Evolutionary conservation across 1,284 basidiomycete species (phyloP), one percentile per base, ranked within the genome.

Genomic region (Coniophora puteana): DNA sequence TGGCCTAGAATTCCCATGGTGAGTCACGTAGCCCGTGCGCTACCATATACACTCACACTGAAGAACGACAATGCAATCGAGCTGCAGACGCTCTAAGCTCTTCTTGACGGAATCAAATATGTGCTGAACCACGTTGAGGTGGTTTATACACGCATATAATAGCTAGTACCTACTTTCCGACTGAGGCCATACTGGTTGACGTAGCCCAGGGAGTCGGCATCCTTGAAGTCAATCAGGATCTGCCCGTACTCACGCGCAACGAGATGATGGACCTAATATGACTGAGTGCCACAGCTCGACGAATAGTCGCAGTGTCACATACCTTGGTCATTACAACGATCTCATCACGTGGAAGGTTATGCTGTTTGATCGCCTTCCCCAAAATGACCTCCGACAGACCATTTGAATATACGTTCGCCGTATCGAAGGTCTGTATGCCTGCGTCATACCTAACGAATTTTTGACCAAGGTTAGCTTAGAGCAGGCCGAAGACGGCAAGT

Each of bases 291-390:
- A 25, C 26, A 42, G 29, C 18, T 26, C 32, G 10, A 13, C 25
- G 14, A 23, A 25, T 11, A 13, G 20, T 14, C 6, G 24, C 23
- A 5, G 36, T 17, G 35, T 8, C 23, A 27, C 12, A 17, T 20
- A 69, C 67, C 63, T 78, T 78, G 24, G 76, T 78, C 57, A 79
- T 62, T 40, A 79, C 67, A 24, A 79, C 74, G n/a, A 78, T 63
- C 49, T 74, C 71, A 14, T 74, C 71, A 14, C 80, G 67, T 4
- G 74, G 74, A 17, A 81, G 63, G 21, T 71, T 55, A 45, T 70
- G 63, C 46, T 75, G 50, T 48, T 74, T 74, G 54, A 83, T 72
- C 0, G 77, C 80, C 45, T 78, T 73, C 5, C 80, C 78, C 36
- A 82, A 67, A 47, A 78, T 71, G n/a, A 65, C 53, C 57, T 83